A percentile compares a stretch with the other conserved stretches of the same genome.
Evolutionary conservation across 2,329 filamentous ascomycete genomes (phyloP).

Genomic region (Pestalotiopsis sp.): DNA sequence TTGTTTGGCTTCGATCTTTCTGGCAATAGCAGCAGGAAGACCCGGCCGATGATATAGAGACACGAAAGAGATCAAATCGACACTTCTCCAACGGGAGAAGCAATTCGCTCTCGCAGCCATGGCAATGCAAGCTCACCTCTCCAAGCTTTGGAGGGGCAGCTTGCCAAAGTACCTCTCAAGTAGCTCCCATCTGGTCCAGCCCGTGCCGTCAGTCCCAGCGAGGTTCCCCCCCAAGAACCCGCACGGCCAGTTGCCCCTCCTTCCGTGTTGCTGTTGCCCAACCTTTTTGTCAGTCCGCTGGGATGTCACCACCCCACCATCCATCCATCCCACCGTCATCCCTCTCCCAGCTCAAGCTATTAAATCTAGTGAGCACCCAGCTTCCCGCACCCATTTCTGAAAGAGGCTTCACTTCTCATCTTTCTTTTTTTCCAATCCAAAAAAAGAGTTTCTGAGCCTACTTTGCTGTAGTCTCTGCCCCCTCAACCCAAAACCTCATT

Average conservation of each 20-base stretch:
- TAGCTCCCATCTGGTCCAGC: constrained; percentile 7
- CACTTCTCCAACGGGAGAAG: background rate
- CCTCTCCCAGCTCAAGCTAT: constrained; percentile 12
- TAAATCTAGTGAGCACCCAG: constrained; percentile 10
- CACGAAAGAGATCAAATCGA: background rate
- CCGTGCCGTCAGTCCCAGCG: background rate
- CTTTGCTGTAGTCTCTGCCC: background rate
- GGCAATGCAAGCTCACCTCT: background rate
- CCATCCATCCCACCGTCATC: constrained; percentile 8
- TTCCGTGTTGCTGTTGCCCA: constrained; percentile 10
- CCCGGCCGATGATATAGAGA: background rate
- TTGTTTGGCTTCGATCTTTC: background rate
- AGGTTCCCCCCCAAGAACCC: background rate
- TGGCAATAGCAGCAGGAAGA: background rate
- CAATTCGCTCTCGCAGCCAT: background rate
- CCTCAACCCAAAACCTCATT: background rate
- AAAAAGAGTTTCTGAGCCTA: background rate
- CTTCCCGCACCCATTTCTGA: background rate
- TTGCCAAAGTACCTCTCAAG: constrained; percentile 8
- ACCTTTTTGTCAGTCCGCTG: constrained; percentile 7
- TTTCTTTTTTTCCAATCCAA: background rate
- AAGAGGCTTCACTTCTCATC: constrained; percentile 3
- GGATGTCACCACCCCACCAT: constrained; percentile 15
- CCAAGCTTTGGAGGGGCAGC: constrained; percentile 4
- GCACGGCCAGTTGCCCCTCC: constrained; percentile 13